These are phyloP conservation scores for Gloeopeniophorella convolvens DNA, from an alignment of 768 basidiomycete genomes.

Conservation along the genomic window DNA sequence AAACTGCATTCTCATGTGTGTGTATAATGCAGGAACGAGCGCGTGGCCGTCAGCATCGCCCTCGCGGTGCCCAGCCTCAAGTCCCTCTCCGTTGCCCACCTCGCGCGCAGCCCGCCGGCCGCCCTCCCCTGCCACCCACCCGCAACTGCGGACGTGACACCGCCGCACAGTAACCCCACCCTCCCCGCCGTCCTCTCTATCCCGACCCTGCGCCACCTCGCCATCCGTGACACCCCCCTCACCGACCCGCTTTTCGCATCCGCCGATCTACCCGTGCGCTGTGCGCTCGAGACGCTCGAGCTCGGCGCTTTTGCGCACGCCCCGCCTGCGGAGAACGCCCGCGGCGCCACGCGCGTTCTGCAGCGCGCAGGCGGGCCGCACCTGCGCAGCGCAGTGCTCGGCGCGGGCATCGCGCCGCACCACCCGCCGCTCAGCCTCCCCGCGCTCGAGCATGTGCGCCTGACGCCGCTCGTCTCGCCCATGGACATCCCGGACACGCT, in stretches of 20 bases:
- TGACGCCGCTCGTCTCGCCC: conserved; percentile 19
- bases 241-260: conserved; percentile 17
- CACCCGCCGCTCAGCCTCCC: conserved; percentile 10
- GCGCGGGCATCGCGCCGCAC: conserved; percentile 1
- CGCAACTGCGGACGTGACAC: not conserved
- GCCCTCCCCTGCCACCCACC: not conserved
- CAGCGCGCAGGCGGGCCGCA: conserved; percentile 4
- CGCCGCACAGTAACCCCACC: not conserved
- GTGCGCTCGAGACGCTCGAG: conserved; percentile 14
- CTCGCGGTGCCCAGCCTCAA: conserved; percentile 16
- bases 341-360: conserved; percentile 13
- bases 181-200: conserved; percentile 14
- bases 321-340: conserved; percentile 14
- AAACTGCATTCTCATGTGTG: conserved; percentile 2
- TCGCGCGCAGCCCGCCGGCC: conserved; percentile 8
- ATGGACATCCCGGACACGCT: conserved; percentile 10
- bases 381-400: conserved; percentile 5
- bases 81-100: conserved; percentile 16
- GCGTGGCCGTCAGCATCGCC: conserved; percentile 14
- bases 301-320: conserved; percentile 16
- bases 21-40: conserved; percentile 12
- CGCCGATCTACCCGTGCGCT: not conserved
- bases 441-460: conserved; percentile 6
- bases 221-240: conserved; percentile 16
- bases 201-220: conserved; percentile 14